These are phyloP conservation scores for Meyerozyma athensensis DNA, from an alignment of 1,139 yeast species.

Conservation along the genomic window DNA sequence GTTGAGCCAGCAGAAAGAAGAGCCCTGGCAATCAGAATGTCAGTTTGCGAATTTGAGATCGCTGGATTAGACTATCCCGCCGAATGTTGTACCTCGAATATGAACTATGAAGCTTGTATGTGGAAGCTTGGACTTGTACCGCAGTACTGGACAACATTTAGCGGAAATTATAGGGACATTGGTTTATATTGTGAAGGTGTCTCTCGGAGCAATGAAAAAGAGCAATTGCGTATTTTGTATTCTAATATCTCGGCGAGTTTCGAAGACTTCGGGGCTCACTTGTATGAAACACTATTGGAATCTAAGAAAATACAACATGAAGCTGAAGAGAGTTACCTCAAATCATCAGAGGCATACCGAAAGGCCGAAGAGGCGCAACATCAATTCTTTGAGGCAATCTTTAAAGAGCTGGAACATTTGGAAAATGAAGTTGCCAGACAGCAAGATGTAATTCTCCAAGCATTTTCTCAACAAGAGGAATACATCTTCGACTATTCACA, in stretches of 20 bases:
- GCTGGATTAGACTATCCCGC: slow-evolving; percentile 34
- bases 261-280: slow-evolving; percentile 16
- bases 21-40: slow-evolving; percentile 43
- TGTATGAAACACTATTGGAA: slow-evolving; percentile 12
- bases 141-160: slow-evolving; percentile 59
- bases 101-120: slow-evolving; percentile 31
- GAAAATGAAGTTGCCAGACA: slow-evolving; percentile 6
- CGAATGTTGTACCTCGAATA: slow-evolving; percentile 19
- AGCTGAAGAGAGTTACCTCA: slow-evolving; percentile 6
- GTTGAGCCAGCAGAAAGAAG: slow-evolving; percentile 26
- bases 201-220: slow-evolving; percentile 48
- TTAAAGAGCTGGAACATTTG: slow-evolving; percentile 8
- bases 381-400: slow-evolving; percentile 11
- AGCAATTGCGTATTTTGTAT: slow-evolving; percentile 43
- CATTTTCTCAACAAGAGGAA: neutral
- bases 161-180: slow-evolving; percentile 51
- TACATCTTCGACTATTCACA: neutral
- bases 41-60: slow-evolving; percentile 52
- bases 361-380: slow-evolving; percentile 10
- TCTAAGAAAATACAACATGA: slow-evolving; percentile 10
- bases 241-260: slow-evolving; percentile 40
- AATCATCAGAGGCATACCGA: slow-evolving; percentile 9
- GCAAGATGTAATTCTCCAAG: neutral
- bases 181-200: slow-evolving; percentile 47
- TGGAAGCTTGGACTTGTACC: slow-evolving; percentile 36